phyloP scores from a whole-genome alignment of 805 yeast species.

The Pichia nanzhaoensis region DNA sequence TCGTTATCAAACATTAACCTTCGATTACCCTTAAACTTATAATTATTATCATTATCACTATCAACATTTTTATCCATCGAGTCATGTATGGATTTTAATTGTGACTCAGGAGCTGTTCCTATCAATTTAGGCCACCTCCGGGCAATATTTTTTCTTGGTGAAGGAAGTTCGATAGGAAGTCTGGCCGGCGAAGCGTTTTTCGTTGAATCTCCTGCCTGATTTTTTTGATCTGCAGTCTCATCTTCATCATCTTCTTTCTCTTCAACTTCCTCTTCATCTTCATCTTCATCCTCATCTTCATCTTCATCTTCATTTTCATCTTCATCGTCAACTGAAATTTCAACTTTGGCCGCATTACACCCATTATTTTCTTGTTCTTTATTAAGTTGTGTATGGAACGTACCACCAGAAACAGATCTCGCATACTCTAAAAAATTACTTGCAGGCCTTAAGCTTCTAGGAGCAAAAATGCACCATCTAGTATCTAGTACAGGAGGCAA shows the following conservation, averaged over 20 bases:
- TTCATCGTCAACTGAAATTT: neutral
- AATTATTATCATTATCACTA: neutral
- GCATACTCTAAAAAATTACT: constrained; percentile 20
- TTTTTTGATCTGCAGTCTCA: neutral
- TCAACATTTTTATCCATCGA: neutral
- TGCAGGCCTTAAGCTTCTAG: constrained; percentile 19
- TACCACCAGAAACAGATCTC: constrained; percentile 17
- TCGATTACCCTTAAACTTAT: constrained; percentile 3
- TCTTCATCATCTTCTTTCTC: neutral
- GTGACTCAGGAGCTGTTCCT: constrained; percentile 36
- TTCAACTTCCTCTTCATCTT: neutral
- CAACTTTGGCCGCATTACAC: neutral
- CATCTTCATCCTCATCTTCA: neutral
- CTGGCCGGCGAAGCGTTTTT: constrained; percentile 11
- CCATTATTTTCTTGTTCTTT: neutral
- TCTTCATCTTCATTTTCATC: neutral
- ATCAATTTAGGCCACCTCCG: constrained; percentile 42
- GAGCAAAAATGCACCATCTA: constrained; percentile 51
- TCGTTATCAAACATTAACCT: constrained; percentile 1
- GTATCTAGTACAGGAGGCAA: constrained; percentile 39
- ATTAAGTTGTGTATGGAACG: constrained; percentile 15
- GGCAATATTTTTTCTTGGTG: constrained; percentile 43
- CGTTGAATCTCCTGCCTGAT: neutral
- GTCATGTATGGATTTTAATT: constrained; percentile 16
- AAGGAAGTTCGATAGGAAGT: constrained; percentile 38